Conservation (phyloP, 148 eudicot species). For the Dianthus caryophyllus region DNA sequence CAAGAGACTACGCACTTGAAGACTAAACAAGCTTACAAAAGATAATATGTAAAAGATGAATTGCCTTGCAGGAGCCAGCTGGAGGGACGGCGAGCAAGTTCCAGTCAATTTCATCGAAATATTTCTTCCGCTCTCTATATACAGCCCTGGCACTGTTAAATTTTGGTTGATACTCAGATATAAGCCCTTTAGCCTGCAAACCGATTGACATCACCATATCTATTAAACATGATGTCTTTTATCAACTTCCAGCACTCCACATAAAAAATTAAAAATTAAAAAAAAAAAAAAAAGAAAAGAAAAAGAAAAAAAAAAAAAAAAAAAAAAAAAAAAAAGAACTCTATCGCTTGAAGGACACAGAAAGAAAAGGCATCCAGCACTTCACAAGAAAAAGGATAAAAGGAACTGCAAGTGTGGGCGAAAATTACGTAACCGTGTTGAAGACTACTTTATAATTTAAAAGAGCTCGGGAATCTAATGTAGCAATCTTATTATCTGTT, state of each 20-base stretch:
- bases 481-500: too few species aligned
- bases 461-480: too few species aligned
- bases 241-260: not conserved
- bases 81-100: constrained; percentile 94
- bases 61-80: constrained; percentile 79
- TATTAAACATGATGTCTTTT: constrained; percentile 5
- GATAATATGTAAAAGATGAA: not conserved
- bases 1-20: not conserved
- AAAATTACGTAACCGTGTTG: not conserved
- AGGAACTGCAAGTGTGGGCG: not conserved
- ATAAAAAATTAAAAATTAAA: too few species aligned
- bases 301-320: too few species aligned
- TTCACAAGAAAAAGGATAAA: not conserved
- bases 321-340: too few species aligned
- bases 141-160: constrained; percentile 98
- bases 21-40: constrained; percentile 1
- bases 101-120: constrained; percentile 96
- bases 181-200: constrained; percentile 91
- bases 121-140: constrained; percentile 86
- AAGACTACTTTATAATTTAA: too few species aligned
- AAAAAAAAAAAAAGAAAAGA: too few species aligned
- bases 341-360: not conserved
- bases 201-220: constrained; percentile 14
- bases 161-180: constrained; percentile 92
- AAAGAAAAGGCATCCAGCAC: not conserved